phyloP scores from a whole-genome alignment of 2,329 filamentous ascomycete genomes.

The Phaeomoniella chlamydospora region DNA sequence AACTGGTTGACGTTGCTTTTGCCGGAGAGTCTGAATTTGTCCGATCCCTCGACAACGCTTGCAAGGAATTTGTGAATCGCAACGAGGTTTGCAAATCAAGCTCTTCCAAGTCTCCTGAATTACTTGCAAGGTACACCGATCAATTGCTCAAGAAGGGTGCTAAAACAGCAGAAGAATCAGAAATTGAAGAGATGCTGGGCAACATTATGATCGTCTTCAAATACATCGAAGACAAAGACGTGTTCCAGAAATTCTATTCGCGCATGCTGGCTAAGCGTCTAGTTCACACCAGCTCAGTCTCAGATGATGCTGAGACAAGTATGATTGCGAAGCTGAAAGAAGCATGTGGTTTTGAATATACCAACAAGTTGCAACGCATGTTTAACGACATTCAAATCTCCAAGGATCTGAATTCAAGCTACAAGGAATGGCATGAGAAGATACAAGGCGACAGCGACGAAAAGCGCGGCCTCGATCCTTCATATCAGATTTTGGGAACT shows the following conservation, averaged over 20 bases:
- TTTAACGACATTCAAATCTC: constrained; percentile 99
- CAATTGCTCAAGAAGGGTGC: constrained; percentile 83
- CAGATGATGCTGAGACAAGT: constrained; percentile 92
- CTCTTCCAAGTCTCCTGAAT: constrained; percentile 84
- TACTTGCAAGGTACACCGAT: constrained; percentile 92
- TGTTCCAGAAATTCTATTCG: constrained; percentile 99
- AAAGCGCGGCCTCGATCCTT: constrained; percentile 65
- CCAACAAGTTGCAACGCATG: constrained; percentile 98
- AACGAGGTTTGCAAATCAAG: constrained; percentile 92
- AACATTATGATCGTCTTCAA: constrained; percentile 99
- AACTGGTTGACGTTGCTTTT: constrained; percentile 82
- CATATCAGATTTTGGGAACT: constrained; percentile 86
- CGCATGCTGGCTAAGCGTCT: constrained; percentile 89
- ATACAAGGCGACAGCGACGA: constrained; percentile 47
- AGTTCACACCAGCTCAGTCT: constrained; percentile 89
- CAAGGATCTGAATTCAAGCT: constrained; percentile 85
- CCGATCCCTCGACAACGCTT: constrained; percentile 87
- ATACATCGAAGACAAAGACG: constrained; percentile 99
- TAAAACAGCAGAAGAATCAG: constrained; percentile 83
- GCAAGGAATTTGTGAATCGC: constrained; percentile 93
- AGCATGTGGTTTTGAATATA: constrained; percentile 96
- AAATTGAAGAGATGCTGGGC: constrained; percentile 73
- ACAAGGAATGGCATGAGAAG: constrained; percentile 61
- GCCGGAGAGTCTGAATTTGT: constrained; percentile 95
- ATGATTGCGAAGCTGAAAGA: constrained; percentile 99